Conservation (phyloP, 371 early-diverging fungal species). For the Actinomucor elegans region DNA sequence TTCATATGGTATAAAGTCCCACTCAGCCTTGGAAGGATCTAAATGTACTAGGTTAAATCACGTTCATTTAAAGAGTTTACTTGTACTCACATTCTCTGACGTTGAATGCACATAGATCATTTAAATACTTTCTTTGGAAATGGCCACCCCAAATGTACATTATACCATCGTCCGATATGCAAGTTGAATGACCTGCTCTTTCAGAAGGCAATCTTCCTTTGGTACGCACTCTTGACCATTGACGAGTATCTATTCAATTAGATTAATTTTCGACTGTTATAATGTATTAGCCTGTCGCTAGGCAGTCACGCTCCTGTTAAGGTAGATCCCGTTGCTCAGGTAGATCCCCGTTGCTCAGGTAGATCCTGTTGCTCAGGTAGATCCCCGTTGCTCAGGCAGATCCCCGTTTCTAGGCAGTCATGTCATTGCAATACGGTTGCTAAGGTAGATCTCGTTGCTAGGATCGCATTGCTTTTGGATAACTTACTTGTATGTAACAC, state of each 20-base stretch:
- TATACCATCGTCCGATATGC: constrained; percentile 50
- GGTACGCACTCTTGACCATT: constrained; percentile 50
- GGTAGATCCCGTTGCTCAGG: too few species aligned
- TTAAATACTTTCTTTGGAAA: constrained; percentile 54
- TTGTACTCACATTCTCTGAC: constrained; percentile 46
- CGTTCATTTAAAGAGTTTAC: too few species aligned
- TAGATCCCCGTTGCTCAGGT: too few species aligned
- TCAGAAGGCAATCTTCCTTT: constrained; percentile 56
- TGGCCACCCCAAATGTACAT: constrained; percentile 69
- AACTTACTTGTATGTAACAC: constrained; percentile 27
- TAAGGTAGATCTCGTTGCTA: too few species aligned
- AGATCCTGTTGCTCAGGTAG: too few species aligned
- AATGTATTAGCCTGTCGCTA: too few species aligned
- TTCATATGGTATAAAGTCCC: constrained; percentile 39
- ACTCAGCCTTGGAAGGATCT: constrained; percentile 41
- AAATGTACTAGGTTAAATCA: not conserved
- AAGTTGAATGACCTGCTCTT: constrained; percentile 63
- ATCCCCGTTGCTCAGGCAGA: too few species aligned
- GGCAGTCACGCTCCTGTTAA: too few species aligned
- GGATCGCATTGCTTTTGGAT: too few species aligned
- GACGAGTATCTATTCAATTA: constrained; percentile 25
- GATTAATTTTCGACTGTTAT: not conserved
- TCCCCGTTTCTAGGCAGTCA: too few species aligned
- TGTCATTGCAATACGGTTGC: too few species aligned
- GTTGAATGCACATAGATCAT: constrained; percentile 63